Base-by-base conservation (phyloP, 305 asterid species). In the Fraxinus nigra region DNA sequence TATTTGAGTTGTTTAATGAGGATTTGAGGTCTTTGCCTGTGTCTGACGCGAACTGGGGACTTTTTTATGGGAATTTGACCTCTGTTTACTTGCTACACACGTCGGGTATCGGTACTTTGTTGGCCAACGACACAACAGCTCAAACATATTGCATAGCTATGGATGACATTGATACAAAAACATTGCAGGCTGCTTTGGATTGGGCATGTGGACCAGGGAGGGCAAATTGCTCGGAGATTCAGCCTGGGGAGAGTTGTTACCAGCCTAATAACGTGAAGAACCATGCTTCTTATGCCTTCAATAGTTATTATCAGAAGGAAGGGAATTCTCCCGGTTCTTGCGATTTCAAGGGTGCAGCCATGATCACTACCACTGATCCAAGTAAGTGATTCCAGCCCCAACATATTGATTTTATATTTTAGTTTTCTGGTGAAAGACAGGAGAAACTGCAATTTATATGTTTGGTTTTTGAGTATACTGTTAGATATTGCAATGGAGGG, bases 191-290 rank as follows among this genome's bases (percentile, higher is more conserved):
- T 30, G 98, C 99, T 18, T 88, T 94, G 84, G 98, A 96, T 75
- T 96, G 99, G 99, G 97, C 99, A 33, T 96, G 99, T 83, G 99
- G 99, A 30, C 97, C 97, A 0, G 98, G 99, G 80, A 89, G 97
- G 85, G 96, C 99, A 26, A 96, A 93, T 85, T 96, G 98, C 85
- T 89, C 98, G 3, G 97, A 94, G 82, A 92, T 96, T 87, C 99
- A 96, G 83, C 97, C 98, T 0, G 98, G 99, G 84, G 92, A 96
- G 91, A 92, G 91, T 56, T 96, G 99, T 85, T 96, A 94, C 79
- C 92, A 87, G 92, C 98, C 99, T 18, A 94, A 96, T 84, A 90
- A 89, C 81, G 99, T 94, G 83, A 90, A 80, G 86, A 88, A 89
- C 79, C 99, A 96, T 80, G 98, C 99, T 20, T 96, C 99, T 0